Evolutionary conservation across 2,329 filamentous ascomycete species (phyloP).

Genomic region (Colletotrichum shisoi): DNA sequence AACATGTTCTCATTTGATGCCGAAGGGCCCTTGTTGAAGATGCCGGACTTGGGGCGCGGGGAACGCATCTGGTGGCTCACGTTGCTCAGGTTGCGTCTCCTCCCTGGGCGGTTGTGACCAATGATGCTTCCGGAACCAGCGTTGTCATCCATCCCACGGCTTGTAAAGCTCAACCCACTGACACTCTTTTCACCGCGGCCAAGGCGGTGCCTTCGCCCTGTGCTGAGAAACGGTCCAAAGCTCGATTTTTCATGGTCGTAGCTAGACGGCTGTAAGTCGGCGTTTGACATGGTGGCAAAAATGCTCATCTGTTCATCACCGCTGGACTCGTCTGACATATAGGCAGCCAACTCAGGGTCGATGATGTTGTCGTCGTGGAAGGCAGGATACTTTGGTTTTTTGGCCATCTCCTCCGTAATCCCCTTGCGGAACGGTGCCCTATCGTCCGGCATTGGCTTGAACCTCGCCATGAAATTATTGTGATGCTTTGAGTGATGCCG

Average conservation of each 20-base stretch:
- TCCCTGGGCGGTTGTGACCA: slow-evolving; percentile 66
- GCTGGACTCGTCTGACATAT: slow-evolving; percentile 94
- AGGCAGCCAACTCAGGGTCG: slow-evolving; percentile 92
- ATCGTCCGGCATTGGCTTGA: slow-evolving; percentile 77
- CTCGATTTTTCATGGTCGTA: slow-evolving; percentile 78
- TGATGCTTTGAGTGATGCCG: slow-evolving; percentile 77
- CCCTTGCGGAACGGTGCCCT: slow-evolving; percentile 86
- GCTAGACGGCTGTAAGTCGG: slow-evolving; percentile 69
- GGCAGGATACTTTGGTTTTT: slow-evolving; percentile 77
- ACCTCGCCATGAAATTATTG: slow-evolving; percentile 79
- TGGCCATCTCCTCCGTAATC: slow-evolving; percentile 69
- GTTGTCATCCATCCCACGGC: slow-evolving; percentile 73
- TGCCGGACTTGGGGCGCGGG: slow-evolving; percentile 69
- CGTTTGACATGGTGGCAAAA: slow-evolving; percentile 76
- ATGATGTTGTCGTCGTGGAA: slow-evolving; percentile 99
- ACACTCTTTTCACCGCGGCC: slow-evolving; percentile 79
- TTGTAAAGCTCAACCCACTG: slow-evolving; percentile 72
- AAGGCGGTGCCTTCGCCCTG: slow-evolving; percentile 76
- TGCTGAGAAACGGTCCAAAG: slow-evolving; percentile 75
- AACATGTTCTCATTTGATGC: slow-evolving; percentile 61
- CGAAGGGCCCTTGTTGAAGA: slow-evolving; percentile 66
- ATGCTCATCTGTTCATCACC: slow-evolving; percentile 92
- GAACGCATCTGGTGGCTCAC: slow-evolving; percentile 79
- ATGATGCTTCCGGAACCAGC: slow-evolving; percentile 65
- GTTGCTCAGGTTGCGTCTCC: slow-evolving; percentile 84